A percentile compares a stretch with the other conserved stretches of the same genome.
These are phyloP conservation scores for Eutypella sp. DNA, from an alignment of 2,329 filamentous ascomycete species.

Conservation along the genomic window DNA sequence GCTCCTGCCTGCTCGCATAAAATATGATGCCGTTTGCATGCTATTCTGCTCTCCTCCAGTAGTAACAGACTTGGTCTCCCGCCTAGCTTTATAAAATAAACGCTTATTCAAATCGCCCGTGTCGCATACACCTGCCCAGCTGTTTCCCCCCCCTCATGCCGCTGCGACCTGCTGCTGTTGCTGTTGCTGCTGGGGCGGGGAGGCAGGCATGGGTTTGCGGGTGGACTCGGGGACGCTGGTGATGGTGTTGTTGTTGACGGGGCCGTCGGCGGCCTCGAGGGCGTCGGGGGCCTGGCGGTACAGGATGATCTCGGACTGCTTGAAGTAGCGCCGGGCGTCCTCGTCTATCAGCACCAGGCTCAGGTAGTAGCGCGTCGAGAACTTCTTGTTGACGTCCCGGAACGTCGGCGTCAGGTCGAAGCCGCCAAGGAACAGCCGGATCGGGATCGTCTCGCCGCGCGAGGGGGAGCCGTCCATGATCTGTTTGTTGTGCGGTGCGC, in stretches of 20 bases:
- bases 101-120: no score
- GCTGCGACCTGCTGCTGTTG: constrained; percentile 7
- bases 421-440: constrained; percentile 91
- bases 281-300: constrained; percentile 73
- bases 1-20: no score
- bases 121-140: neutral
- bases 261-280: constrained; percentile 40
- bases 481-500: constrained; percentile 38
- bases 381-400: constrained; percentile 99
- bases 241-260: constrained; percentile 41
- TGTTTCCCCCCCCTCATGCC: neutral
- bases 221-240: constrained; percentile 34
- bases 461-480: constrained; percentile 99
- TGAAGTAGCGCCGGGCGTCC: constrained; percentile 96
- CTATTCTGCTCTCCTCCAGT: no score
- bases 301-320: constrained; percentile 97
- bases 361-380: constrained; percentile 95
- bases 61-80: no score
- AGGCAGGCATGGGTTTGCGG: no score
- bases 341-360: constrained; percentile 94
- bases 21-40: neutral
- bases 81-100: no score
- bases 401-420: constrained; percentile 98
- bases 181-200: constrained; percentile 9
- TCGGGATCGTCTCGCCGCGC: constrained; percentile 89